A percentile compares a stretch with the other conserved stretches of the same genome.
These are phyloP conservation scores for Pichia sp. DNA, from an alignment of 1,139 yeast genomes.

Conservation along the genomic window DNA sequence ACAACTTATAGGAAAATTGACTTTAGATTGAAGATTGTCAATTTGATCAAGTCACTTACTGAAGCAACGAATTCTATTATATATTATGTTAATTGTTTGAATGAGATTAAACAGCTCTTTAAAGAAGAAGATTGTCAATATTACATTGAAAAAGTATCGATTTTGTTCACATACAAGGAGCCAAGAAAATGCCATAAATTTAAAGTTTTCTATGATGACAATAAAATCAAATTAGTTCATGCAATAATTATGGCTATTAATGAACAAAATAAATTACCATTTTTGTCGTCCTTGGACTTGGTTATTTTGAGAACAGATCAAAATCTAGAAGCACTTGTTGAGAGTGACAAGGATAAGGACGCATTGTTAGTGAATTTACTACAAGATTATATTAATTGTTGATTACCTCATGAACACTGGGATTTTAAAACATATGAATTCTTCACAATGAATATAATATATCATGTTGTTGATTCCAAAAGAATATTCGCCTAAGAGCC, in stretches of 20 bases:
- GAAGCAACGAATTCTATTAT: not conserved
- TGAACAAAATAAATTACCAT: constrained; percentile 9
- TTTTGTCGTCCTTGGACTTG: constrained; percentile 17
- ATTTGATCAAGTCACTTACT: constrained; percentile 30
- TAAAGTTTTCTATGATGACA: constrained; percentile 29
- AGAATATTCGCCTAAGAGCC: too few relatives aligned
- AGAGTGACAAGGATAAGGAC: constrained; percentile 4
- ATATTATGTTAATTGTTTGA: not conserved
- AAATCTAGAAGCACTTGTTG: constrained; percentile 20
- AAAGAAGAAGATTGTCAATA: constrained; percentile 23
- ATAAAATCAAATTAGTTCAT: constrained; percentile 33
- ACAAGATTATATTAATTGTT: constrained; percentile 25
- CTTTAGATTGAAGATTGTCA: constrained; percentile 47
- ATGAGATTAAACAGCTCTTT: constrained; percentile 32
- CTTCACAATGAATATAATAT: too few relatives aligned
- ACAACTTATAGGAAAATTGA: constrained; percentile 32
- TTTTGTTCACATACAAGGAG: constrained; percentile 42
- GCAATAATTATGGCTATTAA: constrained; percentile 34
- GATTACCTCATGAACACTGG: not conserved
- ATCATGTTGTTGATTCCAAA: too few relatives aligned
- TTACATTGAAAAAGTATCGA: constrained; percentile 34
- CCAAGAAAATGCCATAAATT: constrained; percentile 27
- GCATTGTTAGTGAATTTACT: constrained; percentile 30
- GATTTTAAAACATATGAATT: too few relatives aligned
- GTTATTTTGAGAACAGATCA: constrained; percentile 14